Evolutionary conservation across 495 filamentous ascomycete genomes (phyloP).

Genomic region (Aspergillus coremiiformis): DNA sequence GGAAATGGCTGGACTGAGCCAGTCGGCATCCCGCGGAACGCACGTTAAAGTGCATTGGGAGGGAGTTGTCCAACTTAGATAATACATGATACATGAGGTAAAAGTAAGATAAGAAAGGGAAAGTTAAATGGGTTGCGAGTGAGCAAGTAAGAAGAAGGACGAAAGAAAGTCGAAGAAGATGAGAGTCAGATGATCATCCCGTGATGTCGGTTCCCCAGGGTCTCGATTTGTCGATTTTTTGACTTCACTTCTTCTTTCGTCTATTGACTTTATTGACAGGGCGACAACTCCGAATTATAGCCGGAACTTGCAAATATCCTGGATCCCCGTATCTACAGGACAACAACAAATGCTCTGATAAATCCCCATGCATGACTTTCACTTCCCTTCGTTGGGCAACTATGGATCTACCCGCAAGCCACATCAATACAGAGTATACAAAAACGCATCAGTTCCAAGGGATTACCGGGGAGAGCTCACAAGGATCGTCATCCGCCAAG

Average conservation of each 20-base stretch:
- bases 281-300: too few relatives aligned
- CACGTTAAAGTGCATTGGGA: neutral
- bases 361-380: too few relatives aligned
- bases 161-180: neutral
- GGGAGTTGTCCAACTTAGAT: neutral
- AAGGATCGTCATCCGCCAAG: too few relatives aligned
- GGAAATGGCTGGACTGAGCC: neutral
- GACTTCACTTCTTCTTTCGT: neutral
- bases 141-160: neutral
- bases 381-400: too few relatives aligned
- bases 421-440: too few relatives aligned
- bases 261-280: neutral
- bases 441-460: too few relatives aligned
- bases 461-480: too few relatives aligned
- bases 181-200: neutral
- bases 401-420: too few relatives aligned
- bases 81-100: neutral
- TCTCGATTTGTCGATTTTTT: neutral
- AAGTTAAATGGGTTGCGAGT: neutral
- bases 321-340: too few relatives aligned
- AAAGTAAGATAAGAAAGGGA: neutral
- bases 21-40: slow-evolving; percentile 9
- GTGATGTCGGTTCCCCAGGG: neutral
- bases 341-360: too few relatives aligned
- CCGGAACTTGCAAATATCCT: too few relatives aligned